Evolutionary conservation across 306 rosid genomes (phyloP), one percentile per base, ranked within the genome.

Genomic region (Castanea mollissima): DNA sequence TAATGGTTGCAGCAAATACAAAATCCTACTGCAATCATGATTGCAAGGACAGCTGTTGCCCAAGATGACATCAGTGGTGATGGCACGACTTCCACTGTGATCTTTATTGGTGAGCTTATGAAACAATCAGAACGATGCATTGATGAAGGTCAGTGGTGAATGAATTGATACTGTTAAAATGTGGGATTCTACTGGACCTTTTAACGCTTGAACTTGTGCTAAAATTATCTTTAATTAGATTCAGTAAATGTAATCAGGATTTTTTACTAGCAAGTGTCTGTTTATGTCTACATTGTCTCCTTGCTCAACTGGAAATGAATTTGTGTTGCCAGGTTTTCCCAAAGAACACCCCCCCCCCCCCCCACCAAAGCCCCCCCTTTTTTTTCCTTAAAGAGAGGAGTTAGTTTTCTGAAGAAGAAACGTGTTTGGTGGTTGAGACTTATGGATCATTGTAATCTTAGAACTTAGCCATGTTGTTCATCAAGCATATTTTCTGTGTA

Each of bases 21-120:
- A 81, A 95, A 90, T 79, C 99, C 99, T 1, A 95, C 99, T 6
- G 99, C 97, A n/a, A 90, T 95, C 52, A 95, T 93, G 99, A 95
- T 95, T 51, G 99, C 99, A 6, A 87, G 98, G 84, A 93, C 98
- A 0, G 99, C 99, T 1, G 99, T 95, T 69, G 99, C 99, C 0
- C 99, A 95, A 74, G 99, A 95, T 82, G 99, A 95, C 73, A 89
- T 87, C 12, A 95, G 96, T 41, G 98, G 99, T 41, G 99, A 95
- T 73, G 99, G 99, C 75, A 95, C 99, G 41, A 95, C 99, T 52
- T 90, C 99, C 7, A 95, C 98, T 32, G 99, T 95, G 62, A 73
- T 95, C 56, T 95, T 95, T 83, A 95, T 95, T 58, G 99, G 99
- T 1, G 99, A 95, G 83, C 98, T 95, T 64, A 92, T 95, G 99